These are phyloP conservation scores for Zygnema circumcarinatum DNA, from an alignment of 139 green algal species.

Conservation along the genomic window DNA sequence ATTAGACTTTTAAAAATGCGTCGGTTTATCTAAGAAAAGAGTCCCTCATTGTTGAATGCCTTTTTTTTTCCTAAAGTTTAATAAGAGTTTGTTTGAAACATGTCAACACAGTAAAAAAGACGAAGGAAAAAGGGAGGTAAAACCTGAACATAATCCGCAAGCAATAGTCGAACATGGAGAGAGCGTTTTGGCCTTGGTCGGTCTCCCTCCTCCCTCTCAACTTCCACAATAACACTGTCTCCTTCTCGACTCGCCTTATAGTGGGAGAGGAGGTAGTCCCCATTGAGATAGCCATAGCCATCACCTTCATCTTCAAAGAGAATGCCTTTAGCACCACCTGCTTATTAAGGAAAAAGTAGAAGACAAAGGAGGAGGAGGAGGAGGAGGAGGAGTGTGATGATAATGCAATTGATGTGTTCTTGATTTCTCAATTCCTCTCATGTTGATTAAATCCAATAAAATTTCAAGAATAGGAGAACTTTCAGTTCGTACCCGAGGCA, in stretches of 20 bases:
- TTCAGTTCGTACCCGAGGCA: slow-evolving; percentile 12
- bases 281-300: slow-evolving; percentile 35
- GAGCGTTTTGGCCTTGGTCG: neutral
- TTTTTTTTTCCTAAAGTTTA: neutral
- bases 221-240: neutral
- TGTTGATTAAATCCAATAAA: no score
- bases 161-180: neutral
- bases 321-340: slow-evolving; percentile 26
- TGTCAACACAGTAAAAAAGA: neutral
- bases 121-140: neutral
- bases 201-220: slow-evolving; percentile 5
- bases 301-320: slow-evolving; percentile 53
- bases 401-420: neutral
- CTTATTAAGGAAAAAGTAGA: no score
- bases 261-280: slow-evolving; percentile 41
- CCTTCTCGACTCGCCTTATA: slow-evolving; percentile 23
- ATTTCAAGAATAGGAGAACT: no score
- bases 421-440: neutral
- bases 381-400: neutral
- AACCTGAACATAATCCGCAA: neutral
- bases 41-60: neutral
- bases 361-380: slow-evolving; percentile 6
- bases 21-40: neutral
- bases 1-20: neutral
- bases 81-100: no score